These are phyloP conservation scores for Paxillus rubicundulus DNA, from an alignment of 768 basidiomycete species.

Conservation along the genomic window DNA sequence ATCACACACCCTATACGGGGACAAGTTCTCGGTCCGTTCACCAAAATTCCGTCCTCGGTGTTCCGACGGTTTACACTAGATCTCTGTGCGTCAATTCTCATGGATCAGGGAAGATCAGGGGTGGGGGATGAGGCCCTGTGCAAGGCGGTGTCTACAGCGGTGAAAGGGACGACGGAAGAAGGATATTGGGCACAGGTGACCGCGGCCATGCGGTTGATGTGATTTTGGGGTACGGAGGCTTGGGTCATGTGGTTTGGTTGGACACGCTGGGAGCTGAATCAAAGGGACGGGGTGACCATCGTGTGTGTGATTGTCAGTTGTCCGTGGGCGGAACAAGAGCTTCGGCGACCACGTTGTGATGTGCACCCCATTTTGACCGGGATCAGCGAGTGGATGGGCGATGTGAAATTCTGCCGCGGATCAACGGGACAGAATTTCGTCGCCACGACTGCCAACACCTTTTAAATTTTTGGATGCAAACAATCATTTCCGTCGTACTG, in stretches of 20 bases:
- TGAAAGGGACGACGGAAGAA: conserved; percentile 27
- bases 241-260: background rate
- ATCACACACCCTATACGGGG: conserved; percentile 76
- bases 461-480: no score
- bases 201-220: conserved; percentile 13
- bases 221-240: conserved; percentile 23
- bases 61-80: conserved; percentile 65
- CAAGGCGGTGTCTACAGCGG: conserved; percentile 25
- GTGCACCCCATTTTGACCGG: background rate
- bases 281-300: background rate
- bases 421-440: background rate
- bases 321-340: background rate
- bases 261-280: background rate
- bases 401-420: background rate
- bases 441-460: background rate
- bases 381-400: no score
- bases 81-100: conserved; percentile 41
- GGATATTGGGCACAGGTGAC: conserved; percentile 36
- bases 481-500: no score
- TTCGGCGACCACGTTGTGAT: background rate
- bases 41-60: conserved; percentile 49
- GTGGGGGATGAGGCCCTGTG: conserved; percentile 16
- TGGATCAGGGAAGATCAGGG: conserved; percentile 11
- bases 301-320: conserved; percentile 4
- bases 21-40: conserved; percentile 71